phyloP scores from a whole-genome alignment of 2,329 filamentous ascomycete genomes.

The Fusarium pseudocircinatum region DNA sequence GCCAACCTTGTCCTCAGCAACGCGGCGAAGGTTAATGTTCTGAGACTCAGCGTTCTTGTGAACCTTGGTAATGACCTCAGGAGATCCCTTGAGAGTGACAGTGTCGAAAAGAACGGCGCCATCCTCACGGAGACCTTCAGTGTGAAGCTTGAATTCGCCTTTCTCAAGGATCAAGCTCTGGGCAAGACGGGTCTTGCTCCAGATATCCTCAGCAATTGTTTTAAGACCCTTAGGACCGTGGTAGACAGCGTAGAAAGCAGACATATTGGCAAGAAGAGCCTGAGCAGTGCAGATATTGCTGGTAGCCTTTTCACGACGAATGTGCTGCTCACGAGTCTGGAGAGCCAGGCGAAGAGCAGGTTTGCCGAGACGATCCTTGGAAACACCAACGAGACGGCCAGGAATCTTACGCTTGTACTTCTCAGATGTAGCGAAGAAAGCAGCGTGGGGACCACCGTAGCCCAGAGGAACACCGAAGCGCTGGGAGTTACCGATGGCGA shows the following conservation, averaged over 20 bases:
- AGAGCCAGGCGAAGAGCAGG: conserved; percentile 69
- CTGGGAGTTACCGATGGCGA: conserved; percentile 93
- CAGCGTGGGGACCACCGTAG: conserved; percentile 91
- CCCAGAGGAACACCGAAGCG: conserved; percentile 92
- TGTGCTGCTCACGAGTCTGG: conserved; percentile 96
- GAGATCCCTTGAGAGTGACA: conserved; percentile 68
- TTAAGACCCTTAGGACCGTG: conserved; percentile 87
- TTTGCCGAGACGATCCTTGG: conserved; percentile 86
- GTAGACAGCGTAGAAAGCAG: conserved; percentile 91
- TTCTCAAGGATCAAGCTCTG: conserved; percentile 59
- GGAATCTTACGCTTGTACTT: conserved; percentile 96
- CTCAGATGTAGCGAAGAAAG: conserved; percentile 83
- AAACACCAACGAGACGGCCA: conserved; percentile 86
- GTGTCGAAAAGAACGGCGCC: conserved; percentile 80
- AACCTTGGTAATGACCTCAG: conserved; percentile 37
- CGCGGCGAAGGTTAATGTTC: conserved; percentile 43
- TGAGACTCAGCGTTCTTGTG: conserved; percentile 36
- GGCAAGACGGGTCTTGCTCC: conserved; percentile 73
- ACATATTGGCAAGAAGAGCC: conserved; percentile 94
- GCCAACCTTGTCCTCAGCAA: conserved; percentile 45
- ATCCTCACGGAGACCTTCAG: conserved; percentile 64
- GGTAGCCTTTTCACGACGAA: conserved; percentile 93
- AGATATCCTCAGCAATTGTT: conserved; percentile 82
- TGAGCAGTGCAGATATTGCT: conserved; percentile 98
- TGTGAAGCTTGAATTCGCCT: conserved; percentile 69